Conservation (phyloP, 768 basidiomycete genomes). For the Boletus subparvulus region DNA sequence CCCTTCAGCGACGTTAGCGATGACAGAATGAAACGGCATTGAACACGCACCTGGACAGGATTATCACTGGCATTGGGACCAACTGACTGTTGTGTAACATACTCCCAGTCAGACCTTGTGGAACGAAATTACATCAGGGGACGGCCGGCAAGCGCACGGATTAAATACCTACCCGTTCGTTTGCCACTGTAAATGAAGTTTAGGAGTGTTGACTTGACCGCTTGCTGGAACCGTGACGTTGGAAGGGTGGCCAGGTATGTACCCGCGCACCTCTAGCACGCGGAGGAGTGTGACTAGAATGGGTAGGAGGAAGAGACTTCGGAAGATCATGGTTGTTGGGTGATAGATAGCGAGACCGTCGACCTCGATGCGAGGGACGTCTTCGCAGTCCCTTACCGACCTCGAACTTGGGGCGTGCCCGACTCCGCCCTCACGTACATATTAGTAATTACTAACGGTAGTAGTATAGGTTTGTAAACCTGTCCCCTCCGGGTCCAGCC, state of each 20-base stretch:
- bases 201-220: constrained; percentile 51
- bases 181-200: constrained; percentile 62
- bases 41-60: constrained; percentile 50
- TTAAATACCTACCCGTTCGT: constrained; percentile 42
- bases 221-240: constrained; percentile 57
- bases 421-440: neutral
- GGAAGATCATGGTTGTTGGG: constrained; percentile 16
- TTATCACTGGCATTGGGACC: constrained; percentile 46
- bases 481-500: too few species aligned
- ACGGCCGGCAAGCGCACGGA: neutral
- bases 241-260: constrained; percentile 72
- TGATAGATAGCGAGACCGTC: neutral
- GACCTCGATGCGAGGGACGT: constrained; percentile 14
- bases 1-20: constrained; percentile 46
- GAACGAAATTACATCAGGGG: constrained; percentile 10
- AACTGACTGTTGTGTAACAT: constrained; percentile 60
- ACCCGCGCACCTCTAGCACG: constrained; percentile 36
- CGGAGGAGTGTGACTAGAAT: constrained; percentile 6
- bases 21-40: neutral
- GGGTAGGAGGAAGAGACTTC: neutral
- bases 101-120: constrained; percentile 49
- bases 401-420: constrained; percentile 9
- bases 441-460: neutral
- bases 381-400: neutral
- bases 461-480: too few species aligned